Conservation (phyloP, 108 stramenopile species). For the Licmophora abbreviata region DNA sequence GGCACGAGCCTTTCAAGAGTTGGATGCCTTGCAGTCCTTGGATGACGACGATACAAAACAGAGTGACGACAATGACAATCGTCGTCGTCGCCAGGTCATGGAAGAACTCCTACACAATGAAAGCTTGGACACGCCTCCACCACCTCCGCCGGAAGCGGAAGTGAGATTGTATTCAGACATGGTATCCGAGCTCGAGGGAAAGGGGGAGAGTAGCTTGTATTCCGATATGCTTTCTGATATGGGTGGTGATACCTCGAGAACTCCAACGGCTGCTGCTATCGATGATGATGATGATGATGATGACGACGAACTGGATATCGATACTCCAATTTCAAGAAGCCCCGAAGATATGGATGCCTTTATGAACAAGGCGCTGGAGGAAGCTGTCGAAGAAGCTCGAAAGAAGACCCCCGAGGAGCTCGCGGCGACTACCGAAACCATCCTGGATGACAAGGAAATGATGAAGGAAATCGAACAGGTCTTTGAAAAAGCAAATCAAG, state of each 20-base stretch:
- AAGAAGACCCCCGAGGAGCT: constrained; percentile 6
- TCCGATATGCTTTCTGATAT: constrained; percentile 22
- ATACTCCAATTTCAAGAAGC: not conserved
- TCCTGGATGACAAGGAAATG: constrained; percentile 44
- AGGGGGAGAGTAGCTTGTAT: constrained; percentile 22
- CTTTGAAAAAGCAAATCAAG: constrained; percentile 40
- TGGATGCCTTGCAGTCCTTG: no score
- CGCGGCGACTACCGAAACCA: constrained; percentile 11
- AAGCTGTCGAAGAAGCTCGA: constrained; percentile 33
- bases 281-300: not conserved
- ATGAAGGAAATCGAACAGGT: constrained; percentile 54
- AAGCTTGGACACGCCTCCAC: constrained; percentile 5
- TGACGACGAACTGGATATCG: not conserved
- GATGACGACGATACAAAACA: no score
- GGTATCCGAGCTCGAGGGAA: constrained; percentile 26
- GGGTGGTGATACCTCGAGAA: constrained; percentile 10
- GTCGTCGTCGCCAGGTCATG: no score
- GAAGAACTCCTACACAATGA: no score
- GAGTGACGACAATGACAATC: no score
- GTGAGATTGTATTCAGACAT: constrained; percentile 32
- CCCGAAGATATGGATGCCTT: constrained; percentile 23
- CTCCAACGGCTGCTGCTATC: not conserved
- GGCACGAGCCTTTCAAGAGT: no score
- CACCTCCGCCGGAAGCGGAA: constrained; percentile 20
- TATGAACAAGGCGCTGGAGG: constrained; percentile 38